Conservation (phyloP, 1,284 basidiomycete genomes). For the Vanrija sp. region DNA sequence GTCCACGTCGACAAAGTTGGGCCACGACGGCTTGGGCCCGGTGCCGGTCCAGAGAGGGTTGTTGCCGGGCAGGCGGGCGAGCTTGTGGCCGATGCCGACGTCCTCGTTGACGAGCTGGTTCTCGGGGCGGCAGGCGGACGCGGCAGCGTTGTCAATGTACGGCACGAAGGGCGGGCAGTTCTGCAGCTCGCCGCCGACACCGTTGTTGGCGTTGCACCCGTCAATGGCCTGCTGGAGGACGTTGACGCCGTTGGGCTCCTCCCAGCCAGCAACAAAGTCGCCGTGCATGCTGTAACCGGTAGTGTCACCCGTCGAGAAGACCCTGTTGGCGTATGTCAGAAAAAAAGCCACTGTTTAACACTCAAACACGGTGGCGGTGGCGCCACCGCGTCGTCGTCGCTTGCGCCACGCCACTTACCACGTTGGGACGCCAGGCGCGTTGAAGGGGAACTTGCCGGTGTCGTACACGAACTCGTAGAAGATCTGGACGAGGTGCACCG, state of each 20-base stretch:
- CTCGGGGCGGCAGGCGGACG: slow-evolving; percentile 21
- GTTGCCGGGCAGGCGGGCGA: not conserved
- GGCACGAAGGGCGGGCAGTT: slow-evolving; percentile 20
- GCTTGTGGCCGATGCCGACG: slow-evolving; percentile 14
- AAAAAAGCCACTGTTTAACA: too few relatives aligned
- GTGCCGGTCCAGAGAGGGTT: not conserved
- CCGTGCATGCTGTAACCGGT: slow-evolving; percentile 36
- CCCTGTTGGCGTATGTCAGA: too few relatives aligned
- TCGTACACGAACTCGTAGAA: slow-evolving; percentile 41
- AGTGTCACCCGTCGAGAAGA: slow-evolving; percentile 41
- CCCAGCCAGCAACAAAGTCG: slow-evolving; percentile 37
- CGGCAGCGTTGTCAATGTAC: slow-evolving; percentile 22
- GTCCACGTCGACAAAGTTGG: not conserved
- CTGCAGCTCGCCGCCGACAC: slow-evolving; percentile 1
- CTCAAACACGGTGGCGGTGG: too few relatives aligned
- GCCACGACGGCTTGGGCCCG: too few relatives aligned
- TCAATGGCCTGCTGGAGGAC: not conserved
- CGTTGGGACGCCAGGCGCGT: not conserved
- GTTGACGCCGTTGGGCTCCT: slow-evolving; percentile 15
- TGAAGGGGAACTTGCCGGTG: not conserved
- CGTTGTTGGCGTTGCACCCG: slow-evolving; percentile 12
- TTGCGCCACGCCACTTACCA: slow-evolving; percentile 3
- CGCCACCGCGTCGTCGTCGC: too few relatives aligned
- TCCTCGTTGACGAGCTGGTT: slow-evolving; percentile 27
- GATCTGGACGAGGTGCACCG: slow-evolving; percentile 8